Evolutionary conservation across 352 stramenopile species (phyloP).

Genomic region (Thalassiosira sp.): DNA sequence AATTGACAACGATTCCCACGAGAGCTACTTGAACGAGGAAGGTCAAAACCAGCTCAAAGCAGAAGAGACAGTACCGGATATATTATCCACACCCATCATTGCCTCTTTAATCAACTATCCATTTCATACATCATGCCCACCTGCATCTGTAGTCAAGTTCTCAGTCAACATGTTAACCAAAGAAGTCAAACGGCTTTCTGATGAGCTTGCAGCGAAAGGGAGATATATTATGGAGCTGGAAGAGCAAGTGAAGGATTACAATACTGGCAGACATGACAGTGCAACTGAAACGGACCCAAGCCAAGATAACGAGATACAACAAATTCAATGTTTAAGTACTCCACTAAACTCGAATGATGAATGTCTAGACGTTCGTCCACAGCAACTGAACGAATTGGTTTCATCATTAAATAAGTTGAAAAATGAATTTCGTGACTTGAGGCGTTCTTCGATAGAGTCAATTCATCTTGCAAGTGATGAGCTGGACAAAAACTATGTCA

Average conservation of each 20-base stretch:
- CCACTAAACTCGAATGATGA: neutral
- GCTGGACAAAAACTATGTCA: slow-evolving; percentile 3
- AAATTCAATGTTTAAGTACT: neutral
- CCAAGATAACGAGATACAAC: slow-evolving; percentile 17
- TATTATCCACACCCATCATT: slow-evolving; percentile 1
- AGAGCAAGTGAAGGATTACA: slow-evolving; percentile 5
- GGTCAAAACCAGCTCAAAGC: neutral
- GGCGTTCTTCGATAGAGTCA: neutral
- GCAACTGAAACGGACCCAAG: too few species aligned
- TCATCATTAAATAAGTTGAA: slow-evolving; percentile 1
- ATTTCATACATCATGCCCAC: neutral
- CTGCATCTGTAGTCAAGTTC: neutral
- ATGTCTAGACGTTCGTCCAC: too few species aligned
- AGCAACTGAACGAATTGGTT: slow-evolving; percentile 10
- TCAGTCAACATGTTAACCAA: neutral
- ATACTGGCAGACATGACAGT: too few species aligned
- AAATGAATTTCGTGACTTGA: slow-evolving; percentile 10
- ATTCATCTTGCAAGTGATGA: neutral
- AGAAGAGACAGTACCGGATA: neutral
- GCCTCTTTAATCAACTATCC: neutral
- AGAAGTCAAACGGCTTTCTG: slow-evolving; percentile 1
- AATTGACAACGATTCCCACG: too few species aligned
- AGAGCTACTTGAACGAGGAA: too few species aligned
- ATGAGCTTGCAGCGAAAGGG: slow-evolving; percentile 1
- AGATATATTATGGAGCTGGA: slow-evolving; percentile 5